Evolutionary conservation across 306 rosid genomes (phyloP).

Genomic region (Dalbergia oliveri): DNA sequence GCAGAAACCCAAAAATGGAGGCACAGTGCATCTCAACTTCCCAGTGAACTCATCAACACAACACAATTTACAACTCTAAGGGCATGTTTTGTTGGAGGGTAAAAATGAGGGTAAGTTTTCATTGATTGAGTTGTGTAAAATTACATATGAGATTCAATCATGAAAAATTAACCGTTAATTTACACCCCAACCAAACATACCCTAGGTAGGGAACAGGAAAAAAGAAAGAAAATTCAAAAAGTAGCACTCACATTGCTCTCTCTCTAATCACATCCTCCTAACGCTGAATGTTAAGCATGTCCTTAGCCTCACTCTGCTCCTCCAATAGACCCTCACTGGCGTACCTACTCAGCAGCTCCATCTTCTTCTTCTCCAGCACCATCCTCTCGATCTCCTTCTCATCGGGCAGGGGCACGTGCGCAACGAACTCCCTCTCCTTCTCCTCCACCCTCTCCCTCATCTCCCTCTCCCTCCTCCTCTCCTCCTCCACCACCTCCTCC

Average conservation of each 20-base stretch:
- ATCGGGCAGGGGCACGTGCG: constrained; percentile 91
- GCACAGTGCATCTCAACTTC: not conserved
- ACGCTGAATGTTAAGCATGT: constrained; percentile 83
- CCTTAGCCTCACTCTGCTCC: constrained; percentile 75
- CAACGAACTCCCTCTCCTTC: constrained; percentile 79
- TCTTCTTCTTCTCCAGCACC: constrained; percentile 95
- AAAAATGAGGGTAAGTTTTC: no score
- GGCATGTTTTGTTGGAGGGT: no score
- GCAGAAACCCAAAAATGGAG: not conserved
- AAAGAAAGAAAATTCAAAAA: not conserved
- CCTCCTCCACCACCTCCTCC: constrained; percentile 85
- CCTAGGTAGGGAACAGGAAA: not conserved
- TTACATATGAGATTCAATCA: no score
- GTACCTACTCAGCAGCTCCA: constrained; percentile 77
- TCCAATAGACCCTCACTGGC: constrained; percentile 73
- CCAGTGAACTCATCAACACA: not conserved
- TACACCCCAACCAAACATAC: no score
- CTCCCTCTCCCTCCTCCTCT: constrained; percentile 59
- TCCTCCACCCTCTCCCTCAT: constrained; percentile 51
- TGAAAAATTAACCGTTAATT: no score
- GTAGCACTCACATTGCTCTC: not conserved
- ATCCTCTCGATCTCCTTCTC: constrained; percentile 91
- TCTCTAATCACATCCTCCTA: constrained; percentile 39
- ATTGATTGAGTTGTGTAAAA: no score
- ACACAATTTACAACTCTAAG: not conserved